These are phyloP conservation scores for Glycine soja DNA, from an alignment of 306 rosid species.

Conservation along the genomic window DNA sequence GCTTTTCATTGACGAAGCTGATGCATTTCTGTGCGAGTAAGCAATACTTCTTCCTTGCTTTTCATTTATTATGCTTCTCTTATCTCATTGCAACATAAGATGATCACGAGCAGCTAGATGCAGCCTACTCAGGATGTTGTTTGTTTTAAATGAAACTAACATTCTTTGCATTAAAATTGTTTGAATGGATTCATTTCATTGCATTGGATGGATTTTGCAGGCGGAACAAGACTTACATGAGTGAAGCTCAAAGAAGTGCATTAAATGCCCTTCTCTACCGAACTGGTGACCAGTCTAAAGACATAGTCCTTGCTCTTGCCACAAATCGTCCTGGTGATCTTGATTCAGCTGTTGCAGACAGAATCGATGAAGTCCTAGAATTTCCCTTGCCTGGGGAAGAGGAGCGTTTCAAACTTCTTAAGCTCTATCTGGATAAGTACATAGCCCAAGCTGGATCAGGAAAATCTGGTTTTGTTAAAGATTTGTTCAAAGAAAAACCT, in stretches of 20 bases:
- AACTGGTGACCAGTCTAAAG: slow-evolving; percentile 97
- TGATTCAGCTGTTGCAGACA: slow-evolving; percentile 95
- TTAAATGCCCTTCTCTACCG: slow-evolving; percentile 97
- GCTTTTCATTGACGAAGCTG: slow-evolving; percentile 99
- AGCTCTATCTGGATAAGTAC: slow-evolving; percentile 89
- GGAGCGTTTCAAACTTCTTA: slow-evolving; percentile 85
- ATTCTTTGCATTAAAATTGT: slow-evolving; percentile 15
- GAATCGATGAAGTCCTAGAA: slow-evolving; percentile 94
- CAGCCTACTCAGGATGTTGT: background rate
- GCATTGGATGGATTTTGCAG: slow-evolving; percentile 60
- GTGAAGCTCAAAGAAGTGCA: slow-evolving; percentile 99
- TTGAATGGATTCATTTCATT: slow-evolving; percentile 32
- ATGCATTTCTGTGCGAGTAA: slow-evolving; percentile 99
- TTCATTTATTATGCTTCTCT: slow-evolving; percentile 35
- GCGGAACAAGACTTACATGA: slow-evolving; percentile 96
- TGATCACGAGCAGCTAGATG: slow-evolving; percentile 20
- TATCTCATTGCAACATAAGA: background rate
- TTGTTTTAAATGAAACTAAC: background rate
- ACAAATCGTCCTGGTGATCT: slow-evolving; percentile 98
- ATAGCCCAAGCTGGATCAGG: slow-evolving; percentile 78
- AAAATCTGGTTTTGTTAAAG: slow-evolving; percentile 67
- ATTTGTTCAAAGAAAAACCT: slow-evolving; percentile 65
- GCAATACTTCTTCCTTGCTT: slow-evolving; percentile 39
- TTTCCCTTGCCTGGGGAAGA: slow-evolving; percentile 94
- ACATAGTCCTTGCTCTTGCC: slow-evolving; percentile 97